Evolutionary conservation across 169 alveolate species (phyloP), one percentile per base, ranked within the genome.

Genomic region (Cryptosporidium andersoni): DNA sequence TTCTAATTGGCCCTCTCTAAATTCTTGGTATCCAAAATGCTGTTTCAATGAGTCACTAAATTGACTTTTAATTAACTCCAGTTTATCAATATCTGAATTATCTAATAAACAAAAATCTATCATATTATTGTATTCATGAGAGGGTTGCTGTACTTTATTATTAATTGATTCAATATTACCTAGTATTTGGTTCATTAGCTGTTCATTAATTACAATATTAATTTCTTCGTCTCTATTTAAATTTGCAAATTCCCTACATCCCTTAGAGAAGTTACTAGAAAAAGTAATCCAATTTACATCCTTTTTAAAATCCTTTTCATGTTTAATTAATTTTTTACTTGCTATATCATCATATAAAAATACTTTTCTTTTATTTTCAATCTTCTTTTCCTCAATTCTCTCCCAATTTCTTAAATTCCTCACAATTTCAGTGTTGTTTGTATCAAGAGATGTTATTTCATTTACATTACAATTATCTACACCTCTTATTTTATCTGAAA

Each of bases 1-100:
- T 67, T 94, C 95, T 12, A 93, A 65, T 74, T 94, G 93, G 36
- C 95, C 95, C 60, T 91, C 91, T 36, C 93, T 74, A 88, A 94
- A 94, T 49, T 82, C 85, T 11, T 90, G 88, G 80, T 81, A 91
- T 2, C 95, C 95, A 89, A 92, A 94, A 45, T 55, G 43, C 34
- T 74, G 62, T 37, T 16, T 48, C 62, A 74, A 60, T 45, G 60
- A 55, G 1, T 43, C 37, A 14, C 8, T 56, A 48, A 66, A 74
- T 51, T 52, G 14, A 8, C 55, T 14, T 16, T 36, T 64, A 7
- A 43, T 40, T 43, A 39, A 36, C 14, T 3, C n/a, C 34, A 40
- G 11, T 49, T n/a, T 47, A n/a, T 16, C 51, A 51, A 49, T 65
- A 16, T 65, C 14, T 1, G 11, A 34, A 6, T 48, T 51, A 48